Evolutionary conservation across 1,284 basidiomycete species (phyloP), one percentile per base, ranked within the genome.

Genomic region (Puccinia hordei): DNA sequence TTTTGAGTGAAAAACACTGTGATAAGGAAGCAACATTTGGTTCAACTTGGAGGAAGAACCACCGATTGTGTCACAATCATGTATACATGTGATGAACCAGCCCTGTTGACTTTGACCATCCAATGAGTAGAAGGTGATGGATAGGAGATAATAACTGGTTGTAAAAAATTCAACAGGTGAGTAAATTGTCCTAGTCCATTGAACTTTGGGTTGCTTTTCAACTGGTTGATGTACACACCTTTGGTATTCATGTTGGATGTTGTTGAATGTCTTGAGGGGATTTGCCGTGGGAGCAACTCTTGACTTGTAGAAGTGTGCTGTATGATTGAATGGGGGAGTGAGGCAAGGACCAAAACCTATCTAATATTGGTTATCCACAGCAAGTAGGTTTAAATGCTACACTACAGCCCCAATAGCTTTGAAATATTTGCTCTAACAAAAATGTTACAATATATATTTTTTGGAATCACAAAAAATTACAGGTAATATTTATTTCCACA

Each of bases 11-110:
- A 82, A 79, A 30, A 61, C 30, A 59, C 81, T 4, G 41, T 12
- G 44, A 75, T 24, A 61, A 55, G 61, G 15, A 51, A 89, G 93
- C 86, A 87, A 98, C 96, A 99, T 98, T 89, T 93, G 94, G 85
- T 93, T 95, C 85, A 99, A 90, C 89, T 99, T 99, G 83, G 93
- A 92, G 81, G 95, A 92, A 84, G 93, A 93, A 81, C 95, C 95
- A 86, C 95, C 95, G 83, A 63, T 19, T 6, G 8, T 22, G 19
- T 38, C 22, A 49, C 12, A 59, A 33, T 59, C 22, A 6, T 5
- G 22, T 19, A 6, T 8, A 57, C n/a, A n/a, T n/a, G n/a, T 57
- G 6, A 57, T 57, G 53, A 57, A n/a, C 53, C 8, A 44, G n/a
- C 13, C 8, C 4, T 2, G 35, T 68, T 38, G 17, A 41, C 6